A percentile compares a stretch with the other conserved stretches of the same genome.
phyloP scores from a whole-genome alignment of 2,329 filamentous ascomycete species.

The Fusarium sp. region DNA sequence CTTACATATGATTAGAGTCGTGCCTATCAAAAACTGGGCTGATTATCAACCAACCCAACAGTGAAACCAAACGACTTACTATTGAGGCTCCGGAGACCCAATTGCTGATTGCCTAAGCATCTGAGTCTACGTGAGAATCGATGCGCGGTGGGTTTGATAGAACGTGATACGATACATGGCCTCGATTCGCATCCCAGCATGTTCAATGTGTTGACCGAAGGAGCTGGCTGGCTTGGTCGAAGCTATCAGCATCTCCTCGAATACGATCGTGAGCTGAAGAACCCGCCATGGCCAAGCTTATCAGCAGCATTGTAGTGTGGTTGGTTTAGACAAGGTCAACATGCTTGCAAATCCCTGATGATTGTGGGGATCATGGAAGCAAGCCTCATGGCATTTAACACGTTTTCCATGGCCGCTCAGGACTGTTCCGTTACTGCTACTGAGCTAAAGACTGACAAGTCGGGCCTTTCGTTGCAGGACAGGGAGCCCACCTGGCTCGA shows the following conservation, averaged over 20 bases:
- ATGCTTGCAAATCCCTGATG: constrained; percentile 2
- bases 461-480: not conserved
- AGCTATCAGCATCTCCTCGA: not conserved
- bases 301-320: constrained; percentile 4
- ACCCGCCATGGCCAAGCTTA: not conserved
- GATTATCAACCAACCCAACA: not conserved
- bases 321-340: constrained; percentile 1
- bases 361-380: constrained; percentile 5
- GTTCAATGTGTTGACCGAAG: not conserved
- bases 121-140: not conserved
- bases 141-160: not conserved
- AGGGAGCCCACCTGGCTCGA: not conserved
- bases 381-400: not conserved
- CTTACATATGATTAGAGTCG: not conserved
- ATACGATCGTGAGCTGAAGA: not conserved
- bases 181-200: not conserved
- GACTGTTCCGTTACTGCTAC: not conserved
- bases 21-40: not conserved
- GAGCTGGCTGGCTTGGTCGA: not conserved
- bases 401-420: not conserved
- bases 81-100: not conserved
- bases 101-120: not conserved
- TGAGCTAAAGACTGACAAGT: not conserved
- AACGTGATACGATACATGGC: constrained; percentile 13
- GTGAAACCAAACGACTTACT: not conserved